A percentile compares a stretch with the other conserved stretches of the same genome.
Conservation (phyloP, 2,329 filamentous ascomycete species). For the Aspergillus tamarii region DNA sequence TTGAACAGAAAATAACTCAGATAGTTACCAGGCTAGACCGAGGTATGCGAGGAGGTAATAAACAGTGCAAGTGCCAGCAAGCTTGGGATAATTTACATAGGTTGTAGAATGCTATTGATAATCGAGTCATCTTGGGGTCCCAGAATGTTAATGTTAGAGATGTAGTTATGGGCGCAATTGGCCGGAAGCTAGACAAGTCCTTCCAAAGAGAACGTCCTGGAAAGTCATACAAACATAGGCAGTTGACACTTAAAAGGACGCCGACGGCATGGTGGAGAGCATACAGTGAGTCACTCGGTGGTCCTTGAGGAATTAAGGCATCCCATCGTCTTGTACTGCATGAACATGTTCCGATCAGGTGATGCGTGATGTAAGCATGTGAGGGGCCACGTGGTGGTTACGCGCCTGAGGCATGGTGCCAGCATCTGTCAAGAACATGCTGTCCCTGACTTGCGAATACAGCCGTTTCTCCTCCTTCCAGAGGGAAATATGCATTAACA, state of each 20-base stretch:
- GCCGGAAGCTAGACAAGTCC: not conserved
- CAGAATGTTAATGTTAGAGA: slow-evolving; percentile 2
- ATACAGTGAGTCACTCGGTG: slow-evolving; percentile 8
- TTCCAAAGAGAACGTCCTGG: not conserved
- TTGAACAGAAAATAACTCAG: slow-evolving; percentile 5
- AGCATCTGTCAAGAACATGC: not conserved
- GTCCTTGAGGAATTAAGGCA: slow-evolving; percentile 6
- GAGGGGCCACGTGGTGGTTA: not conserved
- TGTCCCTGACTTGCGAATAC: too few relatives aligned
- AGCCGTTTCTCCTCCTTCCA: not conserved
- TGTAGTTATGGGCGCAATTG: slow-evolving; percentile 1
- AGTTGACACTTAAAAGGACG: slow-evolving; percentile 7
- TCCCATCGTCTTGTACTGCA: not conserved
- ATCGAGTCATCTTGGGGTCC: slow-evolving; percentile 25
- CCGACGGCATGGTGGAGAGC: slow-evolving; percentile 5
- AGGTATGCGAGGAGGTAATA: slow-evolving; percentile 12
- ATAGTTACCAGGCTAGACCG: slow-evolving; percentile 6
- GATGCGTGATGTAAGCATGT: slow-evolving; percentile 14
- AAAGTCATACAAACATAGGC: not conserved
- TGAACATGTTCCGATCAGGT: slow-evolving; percentile 14
- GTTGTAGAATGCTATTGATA: slow-evolving; percentile 11
- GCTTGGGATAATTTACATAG: slow-evolving; percentile 14
- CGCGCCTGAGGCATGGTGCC: not conserved
- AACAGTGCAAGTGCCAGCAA: slow-evolving; percentile 7
- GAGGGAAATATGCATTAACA: not conserved